phyloP scores from a whole-genome alignment of 495 filamentous ascomycete species.

The Margaritispora aquatica region DNA sequence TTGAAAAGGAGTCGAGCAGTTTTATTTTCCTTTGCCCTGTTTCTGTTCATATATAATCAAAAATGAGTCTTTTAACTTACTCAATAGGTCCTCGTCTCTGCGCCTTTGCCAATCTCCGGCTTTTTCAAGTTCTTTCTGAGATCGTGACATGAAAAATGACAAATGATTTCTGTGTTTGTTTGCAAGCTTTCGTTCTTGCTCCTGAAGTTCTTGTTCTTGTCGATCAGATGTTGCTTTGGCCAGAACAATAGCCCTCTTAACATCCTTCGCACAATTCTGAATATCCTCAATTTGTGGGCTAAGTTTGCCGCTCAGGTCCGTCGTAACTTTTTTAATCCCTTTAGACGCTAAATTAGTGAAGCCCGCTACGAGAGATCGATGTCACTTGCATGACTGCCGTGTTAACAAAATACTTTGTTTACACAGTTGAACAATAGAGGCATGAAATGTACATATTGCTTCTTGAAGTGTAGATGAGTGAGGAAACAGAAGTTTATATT shows the following conservation, averaged over 20 bases:
- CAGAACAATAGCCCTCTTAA: conserved; percentile 17
- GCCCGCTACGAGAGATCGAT: conserved; percentile 4
- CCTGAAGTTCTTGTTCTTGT: conserved; percentile 18
- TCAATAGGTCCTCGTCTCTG: conserved; percentile 3
- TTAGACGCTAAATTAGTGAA: conserved; percentile 13
- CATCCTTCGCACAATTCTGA: conserved; percentile 15
- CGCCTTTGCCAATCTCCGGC: conserved; percentile 8
- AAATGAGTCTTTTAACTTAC: conserved; percentile 4
- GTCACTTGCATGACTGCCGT: conserved; percentile 14
- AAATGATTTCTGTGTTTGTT: conserved; percentile 10
- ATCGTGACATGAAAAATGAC: conserved; percentile 5
- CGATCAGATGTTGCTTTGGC: conserved; percentile 18
- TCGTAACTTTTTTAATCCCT: conserved; percentile 10
- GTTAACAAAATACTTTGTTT: conserved; percentile 23
- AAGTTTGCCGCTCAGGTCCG: conserved; percentile 19
- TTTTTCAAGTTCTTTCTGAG: conserved; percentile 5
- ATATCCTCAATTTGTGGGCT: conserved; percentile 16
- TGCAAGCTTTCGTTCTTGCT: conserved; percentile 17
- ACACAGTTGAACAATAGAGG: conserved; percentile 30
- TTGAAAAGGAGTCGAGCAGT: conserved; percentile 14
- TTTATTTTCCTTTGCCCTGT: conserved; percentile 7
- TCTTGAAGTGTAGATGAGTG: conserved; percentile 25
- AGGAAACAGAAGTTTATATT: conserved; percentile 31
- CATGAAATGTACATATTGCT: conserved; percentile 30
- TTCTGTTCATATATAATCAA: background rate